Conservation (phyloP, 1,139 yeast species). For the Yamadazyma jaroonii region DNA sequence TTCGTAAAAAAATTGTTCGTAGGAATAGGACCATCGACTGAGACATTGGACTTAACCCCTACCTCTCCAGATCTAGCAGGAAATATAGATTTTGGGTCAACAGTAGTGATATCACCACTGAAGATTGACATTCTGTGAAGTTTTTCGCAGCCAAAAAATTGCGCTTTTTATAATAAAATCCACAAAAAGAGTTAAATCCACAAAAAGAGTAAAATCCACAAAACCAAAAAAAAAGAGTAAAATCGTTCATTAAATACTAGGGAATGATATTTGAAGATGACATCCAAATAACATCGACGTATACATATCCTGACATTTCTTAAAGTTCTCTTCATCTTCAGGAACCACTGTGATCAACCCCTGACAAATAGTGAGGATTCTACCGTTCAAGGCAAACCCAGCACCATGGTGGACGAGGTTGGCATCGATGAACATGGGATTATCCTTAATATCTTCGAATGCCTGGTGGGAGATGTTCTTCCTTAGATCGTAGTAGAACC, state of each 20-base stretch:
- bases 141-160: background rate
- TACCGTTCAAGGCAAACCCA: slow-evolving; percentile 33
- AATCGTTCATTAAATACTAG: slow-evolving; percentile 15
- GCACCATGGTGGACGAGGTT: slow-evolving; percentile 33
- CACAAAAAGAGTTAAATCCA: background rate
- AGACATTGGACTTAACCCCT: slow-evolving; percentile 42
- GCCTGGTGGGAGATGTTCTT: slow-evolving; percentile 22
- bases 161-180: too few relatives aligned
- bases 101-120: slow-evolving; percentile 42
- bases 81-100: slow-evolving; percentile 44
- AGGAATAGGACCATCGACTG: slow-evolving; percentile 45
- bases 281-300: slow-evolving; percentile 34
- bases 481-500: slow-evolving; percentile 32
- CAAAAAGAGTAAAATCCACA: background rate
- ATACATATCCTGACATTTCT: slow-evolving; percentile 17
- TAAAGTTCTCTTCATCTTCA: slow-evolving; percentile 26
- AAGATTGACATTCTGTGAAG: slow-evolving; percentile 8
- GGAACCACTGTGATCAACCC: slow-evolving; percentile 36
- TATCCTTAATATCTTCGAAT: slow-evolving; percentile 20
- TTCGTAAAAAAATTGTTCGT: slow-evolving; percentile 82
- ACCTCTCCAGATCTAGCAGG: slow-evolving; percentile 42
- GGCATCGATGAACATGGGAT: slow-evolving; percentile 28
- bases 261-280: slow-evolving; percentile 37
- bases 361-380: slow-evolving; percentile 36
- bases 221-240: background rate